Evolutionary conservation across 192 early-diverging fungal species (phyloP).

Genomic region (Lunasporangiospora selenospora): DNA sequence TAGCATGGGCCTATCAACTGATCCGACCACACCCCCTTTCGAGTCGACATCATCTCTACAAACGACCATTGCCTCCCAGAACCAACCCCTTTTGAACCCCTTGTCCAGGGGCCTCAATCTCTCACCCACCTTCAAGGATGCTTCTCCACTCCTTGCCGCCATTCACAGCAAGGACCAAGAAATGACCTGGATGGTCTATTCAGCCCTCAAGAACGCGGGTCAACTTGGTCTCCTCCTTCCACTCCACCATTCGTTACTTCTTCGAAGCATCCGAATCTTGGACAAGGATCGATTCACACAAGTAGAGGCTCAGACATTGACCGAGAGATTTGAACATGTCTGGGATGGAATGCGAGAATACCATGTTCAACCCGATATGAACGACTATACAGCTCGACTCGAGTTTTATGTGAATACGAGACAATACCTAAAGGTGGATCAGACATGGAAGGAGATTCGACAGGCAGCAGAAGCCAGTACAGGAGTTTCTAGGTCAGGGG

Average conservation of each 20-base stretch:
- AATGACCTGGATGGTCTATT: constrained; percentile 42
- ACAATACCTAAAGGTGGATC: constrained; percentile 23
- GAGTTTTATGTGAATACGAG: constrained; percentile 24
- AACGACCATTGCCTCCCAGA: background rate
- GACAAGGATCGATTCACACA: constrained; percentile 6
- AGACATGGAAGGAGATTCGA: constrained; percentile 28
- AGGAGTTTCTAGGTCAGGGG: background rate
- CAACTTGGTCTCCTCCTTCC: constrained; percentile 23
- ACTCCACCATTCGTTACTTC: constrained; percentile 29
- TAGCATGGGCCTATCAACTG: constrained; percentile 5
- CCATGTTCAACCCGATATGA: constrained; percentile 39
- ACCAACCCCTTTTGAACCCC: background rate
- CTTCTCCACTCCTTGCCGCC: constrained; percentile 31
- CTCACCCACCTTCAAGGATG: constrained; percentile 19
- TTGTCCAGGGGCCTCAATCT: constrained; percentile 15
- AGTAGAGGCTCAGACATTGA: background rate
- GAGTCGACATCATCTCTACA: background rate
- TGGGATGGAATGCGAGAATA: constrained; percentile 28
- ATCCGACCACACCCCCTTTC: too few relatives aligned
- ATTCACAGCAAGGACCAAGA: constrained; percentile 47
- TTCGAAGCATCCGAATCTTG: constrained; percentile 31
- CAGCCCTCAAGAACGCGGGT: constrained; percentile 16
- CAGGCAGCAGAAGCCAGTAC: background rate
- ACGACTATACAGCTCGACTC: constrained; percentile 32
- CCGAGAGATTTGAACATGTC: constrained; percentile 27